Base-by-base conservation (phyloP, 2,329 filamentous ascomycete species). In the Clonostachys solani region DNA sequence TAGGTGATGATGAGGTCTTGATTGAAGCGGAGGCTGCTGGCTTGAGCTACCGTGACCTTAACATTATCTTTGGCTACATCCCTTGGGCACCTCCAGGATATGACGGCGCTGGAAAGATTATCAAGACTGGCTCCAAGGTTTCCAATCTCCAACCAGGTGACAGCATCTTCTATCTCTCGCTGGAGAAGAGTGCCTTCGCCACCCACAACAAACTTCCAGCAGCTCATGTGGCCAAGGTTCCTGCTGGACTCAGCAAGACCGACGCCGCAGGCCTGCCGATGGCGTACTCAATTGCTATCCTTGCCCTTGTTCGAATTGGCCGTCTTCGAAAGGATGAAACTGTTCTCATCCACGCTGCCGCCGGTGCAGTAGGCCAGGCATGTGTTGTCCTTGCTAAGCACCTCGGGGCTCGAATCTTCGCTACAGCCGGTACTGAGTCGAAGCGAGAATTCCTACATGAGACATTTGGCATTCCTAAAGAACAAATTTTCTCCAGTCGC, bases 21-120 rank as follows among this genome's bases (percentile, higher is more conserved):
- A 36, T 52, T 29, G 36, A 48, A 16, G 38, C 44, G 15, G 46
- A 49, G 40, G 48, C 50, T 10, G 46, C 43, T 23, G 47, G 48
- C 7, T 38, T 52, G 35, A 50, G 45, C 48, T 45, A 38, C 52
- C 62, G 62, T 36, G 64, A 68, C 35, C 59, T 67, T 3, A 56
- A 65, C 5, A 59, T 67, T 19, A 60, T 64, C 2, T 49, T 64
- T 12, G 66, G 65, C 4, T 59, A 64, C 41, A 51, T 67, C 0
- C 66, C 66, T 6, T 53, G 62, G 12, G 50, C 16, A n/a, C 17
- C 12, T n/a, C 17, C 95, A 1, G 52, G 53, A 7, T 35, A 35
- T 13, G 57, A 58, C 12, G 52, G 44, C 15, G 43, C 51, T 4
- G 58, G 58, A 38, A 44, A 55, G 17, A 50, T 60, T 35, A 50